Evolutionary conservation across 73 alveolate genomes (phyloP).

Genomic region (Tetrahymena thermophila): DNA sequence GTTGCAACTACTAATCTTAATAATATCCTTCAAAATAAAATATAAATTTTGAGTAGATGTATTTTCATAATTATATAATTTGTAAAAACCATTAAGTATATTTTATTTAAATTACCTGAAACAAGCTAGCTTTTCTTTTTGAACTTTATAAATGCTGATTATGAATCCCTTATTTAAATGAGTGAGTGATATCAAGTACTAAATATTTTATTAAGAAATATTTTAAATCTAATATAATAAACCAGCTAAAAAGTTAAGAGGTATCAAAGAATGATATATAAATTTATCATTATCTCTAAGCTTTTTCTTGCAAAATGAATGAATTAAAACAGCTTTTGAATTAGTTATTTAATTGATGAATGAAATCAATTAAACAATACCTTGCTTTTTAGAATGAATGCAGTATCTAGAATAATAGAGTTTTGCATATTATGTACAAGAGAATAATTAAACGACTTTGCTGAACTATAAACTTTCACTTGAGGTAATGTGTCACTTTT

Average conservation of each 20-base stretch:
- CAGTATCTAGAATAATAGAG: slow-evolving; percentile 7
- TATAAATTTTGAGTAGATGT: too few relatives aligned
- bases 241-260: background rate
- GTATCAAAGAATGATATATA: too few relatives aligned
- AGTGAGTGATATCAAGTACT: slow-evolving; percentile 14
- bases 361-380: background rate
- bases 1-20: too few relatives aligned
- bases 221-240: too few relatives aligned
- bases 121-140: slow-evolving; percentile 26
- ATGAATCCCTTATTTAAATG: slow-evolving; percentile 11
- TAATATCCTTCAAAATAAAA: too few relatives aligned
- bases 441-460: background rate
- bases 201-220: background rate
- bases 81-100: too few relatives aligned
- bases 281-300: too few relatives aligned
- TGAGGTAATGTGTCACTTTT: slow-evolving; percentile 15
- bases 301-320: too few relatives aligned
- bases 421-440: slow-evolving; percentile 17
- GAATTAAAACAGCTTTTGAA: too few relatives aligned
- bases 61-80: too few relatives aligned
- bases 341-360: background rate
- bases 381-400: slow-evolving; percentile 13
- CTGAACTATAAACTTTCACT: slow-evolving; percentile 25
- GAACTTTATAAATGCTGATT: slow-evolving; percentile 6
- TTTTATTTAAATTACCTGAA: background rate